Percentiles rank a stretch among this genome's conserved stretches.
These are phyloP conservation scores for Venturia oleaginea DNA, from an alignment of 2,329 filamentous ascomycete species.

Conservation along the genomic window DNA sequence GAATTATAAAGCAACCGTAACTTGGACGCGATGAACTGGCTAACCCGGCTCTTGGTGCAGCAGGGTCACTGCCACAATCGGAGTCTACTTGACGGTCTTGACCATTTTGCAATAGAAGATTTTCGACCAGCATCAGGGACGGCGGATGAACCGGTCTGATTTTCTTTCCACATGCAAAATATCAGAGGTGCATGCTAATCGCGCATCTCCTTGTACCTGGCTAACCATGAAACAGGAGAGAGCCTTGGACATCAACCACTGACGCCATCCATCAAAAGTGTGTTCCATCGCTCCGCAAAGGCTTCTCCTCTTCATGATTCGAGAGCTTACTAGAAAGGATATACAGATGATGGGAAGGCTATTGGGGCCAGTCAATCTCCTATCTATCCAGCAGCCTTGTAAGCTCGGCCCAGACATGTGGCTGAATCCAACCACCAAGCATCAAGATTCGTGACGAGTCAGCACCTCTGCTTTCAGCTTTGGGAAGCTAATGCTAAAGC, in stretches of 20 bases:
- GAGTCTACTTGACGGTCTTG: not conserved
- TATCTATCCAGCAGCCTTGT: too few relatives aligned
- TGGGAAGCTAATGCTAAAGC: not conserved
- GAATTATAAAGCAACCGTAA: not conserved
- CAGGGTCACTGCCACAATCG: not conserved
- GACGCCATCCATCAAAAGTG: not conserved
- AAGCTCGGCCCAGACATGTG: not conserved
- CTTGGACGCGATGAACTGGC: not conserved
- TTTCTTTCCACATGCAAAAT: not conserved
- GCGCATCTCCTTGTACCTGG: not conserved
- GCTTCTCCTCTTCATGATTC: not conserved
- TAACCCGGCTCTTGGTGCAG: too few relatives aligned
- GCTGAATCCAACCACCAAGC: not conserved
- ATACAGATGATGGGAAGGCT: not conserved
- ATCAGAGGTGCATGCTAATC: not conserved
- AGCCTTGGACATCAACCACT: not conserved
- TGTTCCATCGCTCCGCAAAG: not conserved
- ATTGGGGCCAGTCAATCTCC: not conserved
- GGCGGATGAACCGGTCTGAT: too few relatives aligned
- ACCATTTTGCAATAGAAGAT: too few relatives aligned
- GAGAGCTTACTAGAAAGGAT: not conserved
- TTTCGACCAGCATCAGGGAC: not conserved
- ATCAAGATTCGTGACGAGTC: not conserved
- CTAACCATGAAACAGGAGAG: not conserved
- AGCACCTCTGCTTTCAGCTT: not conserved